These are phyloP conservation scores for Jacaranda copaia DNA, from an alignment of 257 asterid genomes.

Conservation along the genomic window DNA sequence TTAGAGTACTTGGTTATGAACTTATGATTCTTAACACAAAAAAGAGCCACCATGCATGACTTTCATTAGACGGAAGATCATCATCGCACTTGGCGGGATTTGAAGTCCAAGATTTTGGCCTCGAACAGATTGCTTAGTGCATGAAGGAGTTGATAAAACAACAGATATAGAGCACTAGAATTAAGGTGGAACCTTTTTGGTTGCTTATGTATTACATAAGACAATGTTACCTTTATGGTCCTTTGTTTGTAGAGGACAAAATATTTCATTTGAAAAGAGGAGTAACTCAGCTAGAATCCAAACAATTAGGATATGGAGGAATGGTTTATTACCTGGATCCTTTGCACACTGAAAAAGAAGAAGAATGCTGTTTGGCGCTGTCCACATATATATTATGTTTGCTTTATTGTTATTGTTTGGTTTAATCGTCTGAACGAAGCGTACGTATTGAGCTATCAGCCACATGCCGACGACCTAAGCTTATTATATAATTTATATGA, in stretches of 20 bases:
- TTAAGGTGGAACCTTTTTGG: conserved; percentile 19
- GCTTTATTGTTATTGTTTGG: neutral
- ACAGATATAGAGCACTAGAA: conserved; percentile 11
- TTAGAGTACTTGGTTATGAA: too few relatives aligned
- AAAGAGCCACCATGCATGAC: too few relatives aligned
- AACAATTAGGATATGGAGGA: conserved; percentile 12
- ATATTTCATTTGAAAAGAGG: neutral
- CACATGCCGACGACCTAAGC: neutral
- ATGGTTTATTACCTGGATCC: conserved; percentile 40
- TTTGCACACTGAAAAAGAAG: neutral
- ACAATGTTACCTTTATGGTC: conserved; percentile 28
- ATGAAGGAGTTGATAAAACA: neutral
- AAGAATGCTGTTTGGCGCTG: neutral
- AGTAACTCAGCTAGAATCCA: conserved; percentile 24
- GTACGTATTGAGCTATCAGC: neutral
- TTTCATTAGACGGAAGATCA: too few relatives aligned
- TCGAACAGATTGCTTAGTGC: neutral
- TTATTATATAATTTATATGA: neutral
- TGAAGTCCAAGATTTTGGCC: conserved; percentile 13
- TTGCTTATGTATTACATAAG: conserved; percentile 25
- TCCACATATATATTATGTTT: neutral
- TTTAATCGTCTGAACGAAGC: neutral
- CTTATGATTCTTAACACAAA: too few relatives aligned
- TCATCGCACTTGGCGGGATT: neutral
- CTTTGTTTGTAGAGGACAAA: neutral